Base-by-base conservation (phyloP, 192 early-diverging fungal genomes). In the Chytriomyces confervae region DNA sequence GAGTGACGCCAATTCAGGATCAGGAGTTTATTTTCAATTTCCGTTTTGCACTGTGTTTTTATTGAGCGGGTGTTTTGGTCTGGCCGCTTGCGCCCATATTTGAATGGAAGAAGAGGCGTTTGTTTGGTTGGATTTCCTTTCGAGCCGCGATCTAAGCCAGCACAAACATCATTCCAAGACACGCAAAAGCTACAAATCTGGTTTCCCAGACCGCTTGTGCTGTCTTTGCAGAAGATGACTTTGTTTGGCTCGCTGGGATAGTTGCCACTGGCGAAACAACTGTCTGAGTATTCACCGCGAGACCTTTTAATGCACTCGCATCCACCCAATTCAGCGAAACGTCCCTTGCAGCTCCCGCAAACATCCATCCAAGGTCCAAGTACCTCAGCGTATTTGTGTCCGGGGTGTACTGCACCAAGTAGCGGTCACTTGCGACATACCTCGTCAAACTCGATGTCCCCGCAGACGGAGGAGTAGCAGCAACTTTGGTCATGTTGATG, bases 331-430 rank as follows among this genome's bases (percentile, higher is more conserved):
- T 20, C 11, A 46, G 7, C 6, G 16, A 13, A 20, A 29, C 20
- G 20, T 71, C 50, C 50, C 20, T 13, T n/a, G 49, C 50, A 49
- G n/a, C 7, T 74, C 72, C 72, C 46, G 61, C 29, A 65, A 74
- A 74, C 72, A 78, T 29, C 77, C 77, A 78, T 36, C 50, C n/a
- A 5, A 78, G n/a, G 36, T 78, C 77, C 72, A 78, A 45, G 43
- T 48, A 64, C 29, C 77, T 4, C 16, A 78, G 10, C 16, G 62
- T 45, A 0, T 72, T 72, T 8, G 66, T 78, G 29, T 71, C 68
- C 7, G 77, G 77, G 11, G 64, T 70, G 24, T 48, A 78, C 49
- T 78, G 68, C 13, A 70, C 51, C 61, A 78, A 36, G 10, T 20
- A 51, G 18, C 62, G 77, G 45, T 62, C 23, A 9, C n/a, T 23